These are phyloP conservation scores for Diplotaxis tenuifolia DNA, from an alignment of 345 rosid genomes.

Conservation along the genomic window DNA sequence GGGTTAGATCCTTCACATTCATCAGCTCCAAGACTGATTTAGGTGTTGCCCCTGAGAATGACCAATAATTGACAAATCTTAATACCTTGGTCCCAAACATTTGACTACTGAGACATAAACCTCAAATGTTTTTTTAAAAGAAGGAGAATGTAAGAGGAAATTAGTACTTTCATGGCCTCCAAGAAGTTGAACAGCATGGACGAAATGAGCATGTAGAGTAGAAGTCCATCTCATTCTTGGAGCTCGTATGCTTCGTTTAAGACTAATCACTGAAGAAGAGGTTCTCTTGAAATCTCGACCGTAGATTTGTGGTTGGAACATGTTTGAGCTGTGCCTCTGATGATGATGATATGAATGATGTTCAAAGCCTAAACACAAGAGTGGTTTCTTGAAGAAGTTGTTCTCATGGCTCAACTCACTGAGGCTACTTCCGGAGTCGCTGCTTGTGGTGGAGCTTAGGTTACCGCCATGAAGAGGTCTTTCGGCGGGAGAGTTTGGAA, in stretches of 20 bases:
- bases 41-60: conserved; percentile 83
- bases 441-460: conserved; percentile 60
- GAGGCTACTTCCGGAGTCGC: conserved; percentile 68
- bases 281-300: conserved; percentile 80
- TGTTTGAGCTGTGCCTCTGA: conserved; percentile 40
- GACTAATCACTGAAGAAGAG: conserved; percentile 38
- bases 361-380: conserved; percentile 69
- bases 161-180: conserved; percentile 83
- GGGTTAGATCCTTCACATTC: conserved; percentile 99
- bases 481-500: conserved; percentile 45
- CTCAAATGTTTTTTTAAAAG: background rate
- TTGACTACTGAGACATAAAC: background rate
- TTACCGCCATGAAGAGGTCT: conserved; percentile 46
- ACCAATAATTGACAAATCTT: background rate
- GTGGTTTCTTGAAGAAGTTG: conserved; percentile 44
- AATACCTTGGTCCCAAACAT: conserved; percentile 19
- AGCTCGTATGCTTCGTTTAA: conserved; percentile 73
- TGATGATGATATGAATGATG: conserved; percentile 31
- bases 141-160: background rate
- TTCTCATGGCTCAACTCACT: conserved; percentile 79
- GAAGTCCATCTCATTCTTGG: conserved; percentile 99
- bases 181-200: conserved; percentile 95
- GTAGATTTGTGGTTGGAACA: conserved; percentile 62
- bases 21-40: conserved; percentile 96
- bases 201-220: conserved; percentile 89